These are phyloP conservation scores for Colletotrichum echinochloae DNA, from an alignment of 2,329 filamentous ascomycete species.

Conservation along the genomic window DNA sequence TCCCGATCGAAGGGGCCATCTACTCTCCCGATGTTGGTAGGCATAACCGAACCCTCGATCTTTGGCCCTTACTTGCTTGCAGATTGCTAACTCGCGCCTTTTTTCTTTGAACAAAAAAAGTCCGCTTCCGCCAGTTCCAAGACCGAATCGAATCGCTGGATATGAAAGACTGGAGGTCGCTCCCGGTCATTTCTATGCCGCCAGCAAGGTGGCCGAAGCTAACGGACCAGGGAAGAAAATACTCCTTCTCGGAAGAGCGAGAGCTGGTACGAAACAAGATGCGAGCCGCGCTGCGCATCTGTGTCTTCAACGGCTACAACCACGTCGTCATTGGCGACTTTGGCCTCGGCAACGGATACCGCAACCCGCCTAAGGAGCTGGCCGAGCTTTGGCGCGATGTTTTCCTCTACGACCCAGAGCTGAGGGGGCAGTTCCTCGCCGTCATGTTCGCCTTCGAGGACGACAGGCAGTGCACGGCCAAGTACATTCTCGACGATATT, in stretches of 20 bases:
- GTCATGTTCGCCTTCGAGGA: slow-evolving; percentile 76
- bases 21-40: slow-evolving; percentile 75
- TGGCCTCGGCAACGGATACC: slow-evolving; percentile 71
- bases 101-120: too few relatives aligned
- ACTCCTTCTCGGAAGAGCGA: slow-evolving; percentile 78
- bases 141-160: slow-evolving; percentile 71
- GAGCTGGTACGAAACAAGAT: slow-evolving; percentile 81
- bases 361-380: slow-evolving; percentile 74
- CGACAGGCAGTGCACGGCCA: slow-evolving; percentile 63
- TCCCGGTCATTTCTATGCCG: slow-evolving; percentile 80
- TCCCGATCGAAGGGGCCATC: slow-evolving; percentile 76
- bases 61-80: not conserved
- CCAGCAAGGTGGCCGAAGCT: slow-evolving; percentile 81
- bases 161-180: slow-evolving; percentile 63
- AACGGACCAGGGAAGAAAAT: slow-evolving; percentile 73
- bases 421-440: slow-evolving; percentile 70
- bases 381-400: slow-evolving; percentile 75
- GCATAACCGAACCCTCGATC: slow-evolving; percentile 46
- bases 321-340: slow-evolving; percentile 74
- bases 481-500: slow-evolving; percentile 66
- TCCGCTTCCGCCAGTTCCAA: slow-evolving; percentile 79
- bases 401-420: slow-evolving; percentile 71
- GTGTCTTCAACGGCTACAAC: slow-evolving; percentile 68
- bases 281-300: slow-evolving; percentile 76
- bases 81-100: slow-evolving; percentile 15